Evolutionary conservation across 176 grass and related monocot species (phyloP).

Genomic region (Triticum monococcum): DNA sequence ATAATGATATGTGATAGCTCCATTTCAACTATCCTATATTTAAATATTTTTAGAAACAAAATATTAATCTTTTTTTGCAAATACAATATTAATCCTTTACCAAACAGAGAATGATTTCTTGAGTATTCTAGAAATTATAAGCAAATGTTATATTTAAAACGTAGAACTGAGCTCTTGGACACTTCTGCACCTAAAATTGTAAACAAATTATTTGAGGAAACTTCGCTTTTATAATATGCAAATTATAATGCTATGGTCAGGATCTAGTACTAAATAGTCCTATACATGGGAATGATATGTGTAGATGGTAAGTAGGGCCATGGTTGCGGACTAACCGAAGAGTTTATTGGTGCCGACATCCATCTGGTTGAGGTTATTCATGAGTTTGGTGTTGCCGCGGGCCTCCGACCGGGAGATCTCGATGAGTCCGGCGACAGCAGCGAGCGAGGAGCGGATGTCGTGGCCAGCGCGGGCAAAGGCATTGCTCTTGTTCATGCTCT

Average conservation of each 20-base stretch:
- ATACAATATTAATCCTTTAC: not conserved
- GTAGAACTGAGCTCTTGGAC: not conserved
- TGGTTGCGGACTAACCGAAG: slow-evolving; percentile 40
- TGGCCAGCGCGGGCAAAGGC: slow-evolving; percentile 69
- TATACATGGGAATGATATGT: not conserved
- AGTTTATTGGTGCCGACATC: slow-evolving; percentile 53
- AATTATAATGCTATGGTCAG: not conserved
- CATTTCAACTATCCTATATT: not conserved
- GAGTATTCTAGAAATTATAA: not conserved
- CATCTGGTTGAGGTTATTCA: slow-evolving; percentile 49
- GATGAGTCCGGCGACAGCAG: slow-evolving; percentile 47
- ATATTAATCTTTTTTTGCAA: not conserved
- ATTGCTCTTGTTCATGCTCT: slow-evolving; percentile 89
- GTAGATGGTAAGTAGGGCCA: not conserved
- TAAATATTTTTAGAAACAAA: not conserved
- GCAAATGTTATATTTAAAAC: too few relatives aligned
- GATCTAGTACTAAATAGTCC: not conserved
- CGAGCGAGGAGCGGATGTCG: slow-evolving; percentile 55
- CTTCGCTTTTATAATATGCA: not conserved
- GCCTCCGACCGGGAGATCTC: slow-evolving; percentile 38
- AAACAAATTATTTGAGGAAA: not conserved
- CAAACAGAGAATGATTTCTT: not conserved
- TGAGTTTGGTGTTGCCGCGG: slow-evolving; percentile 25
- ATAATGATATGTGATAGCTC: not conserved
- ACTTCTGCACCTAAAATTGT: not conserved